phyloP scores from a whole-genome alignment of 208 protist genomes.

The Leptomonas pyrrhocoris region DNA sequence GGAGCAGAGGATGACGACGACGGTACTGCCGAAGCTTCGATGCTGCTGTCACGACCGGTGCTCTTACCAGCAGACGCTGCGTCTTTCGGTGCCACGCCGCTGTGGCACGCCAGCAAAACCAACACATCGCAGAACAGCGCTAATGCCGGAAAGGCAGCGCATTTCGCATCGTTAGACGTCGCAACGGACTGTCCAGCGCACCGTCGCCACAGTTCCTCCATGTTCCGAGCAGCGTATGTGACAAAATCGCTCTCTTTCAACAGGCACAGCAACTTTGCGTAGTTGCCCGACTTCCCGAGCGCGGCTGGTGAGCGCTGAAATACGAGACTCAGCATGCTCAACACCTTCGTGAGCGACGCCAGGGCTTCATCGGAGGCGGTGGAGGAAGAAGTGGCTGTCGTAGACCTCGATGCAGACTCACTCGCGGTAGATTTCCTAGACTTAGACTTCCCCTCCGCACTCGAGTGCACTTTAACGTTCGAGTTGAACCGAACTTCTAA shows the following conservation, averaged over 20 bases:
- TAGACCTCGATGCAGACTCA: neutral
- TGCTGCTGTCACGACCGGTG: neutral
- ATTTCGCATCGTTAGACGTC: neutral
- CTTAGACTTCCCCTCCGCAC: neutral
- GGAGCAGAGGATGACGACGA: neutral
- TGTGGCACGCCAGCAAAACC: slow-evolving; percentile 21
- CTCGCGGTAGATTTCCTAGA: neutral
- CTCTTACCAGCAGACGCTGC: neutral
- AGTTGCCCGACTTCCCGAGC: slow-evolving; percentile 1
- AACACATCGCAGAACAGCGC: slow-evolving; percentile 35
- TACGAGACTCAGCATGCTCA: slow-evolving; percentile 8
- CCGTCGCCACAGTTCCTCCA: slow-evolving; percentile 18
- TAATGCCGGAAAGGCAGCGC: neutral
- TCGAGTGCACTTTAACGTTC: neutral
- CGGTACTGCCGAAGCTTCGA: neutral
- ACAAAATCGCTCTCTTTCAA: slow-evolving; percentile 22
- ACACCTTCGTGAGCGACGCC: neutral
- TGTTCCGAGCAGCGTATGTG: slow-evolving; percentile 6
- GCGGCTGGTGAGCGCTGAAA: slow-evolving; percentile 14
- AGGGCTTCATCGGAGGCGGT: neutral
- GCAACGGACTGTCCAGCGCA: neutral
- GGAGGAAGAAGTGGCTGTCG: neutral
- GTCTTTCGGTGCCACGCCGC: neutral
- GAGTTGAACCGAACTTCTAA: neutral
- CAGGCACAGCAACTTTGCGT: slow-evolving; percentile 13